Evolutionary conservation across 2,329 filamentous ascomycete genomes (phyloP).

Genomic region (Ambrosiella cleistominuta): DNA sequence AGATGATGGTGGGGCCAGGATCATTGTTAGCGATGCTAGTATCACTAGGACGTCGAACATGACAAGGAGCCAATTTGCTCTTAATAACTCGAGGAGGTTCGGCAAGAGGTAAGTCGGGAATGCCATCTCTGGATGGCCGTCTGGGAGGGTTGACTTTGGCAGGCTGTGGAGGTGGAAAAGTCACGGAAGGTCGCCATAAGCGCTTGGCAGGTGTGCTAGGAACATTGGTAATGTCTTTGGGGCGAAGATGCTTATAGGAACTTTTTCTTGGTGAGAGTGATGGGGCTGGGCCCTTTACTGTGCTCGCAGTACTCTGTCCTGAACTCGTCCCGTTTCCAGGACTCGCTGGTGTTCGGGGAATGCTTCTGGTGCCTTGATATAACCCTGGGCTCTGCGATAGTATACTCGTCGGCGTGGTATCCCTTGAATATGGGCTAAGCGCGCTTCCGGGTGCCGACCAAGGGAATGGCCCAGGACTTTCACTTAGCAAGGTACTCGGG

Average conservation of each 20-base stretch:
- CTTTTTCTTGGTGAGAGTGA: background rate
- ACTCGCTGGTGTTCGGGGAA: background rate
- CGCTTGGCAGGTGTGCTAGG: slow-evolving; percentile 20
- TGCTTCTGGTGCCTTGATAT: slow-evolving; percentile 20
- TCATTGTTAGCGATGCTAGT: slow-evolving; percentile 13
- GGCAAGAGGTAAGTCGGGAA: slow-evolving; percentile 39
- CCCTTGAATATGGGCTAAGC: slow-evolving; percentile 44
- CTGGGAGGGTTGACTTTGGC: slow-evolving; percentile 26
- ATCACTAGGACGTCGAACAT: slow-evolving; percentile 30
- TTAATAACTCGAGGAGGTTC: slow-evolving; percentile 38
- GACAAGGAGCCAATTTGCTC: slow-evolving; percentile 38
- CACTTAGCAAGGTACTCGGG: slow-evolving; percentile 59
- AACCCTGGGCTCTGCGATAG: slow-evolving; percentile 56
- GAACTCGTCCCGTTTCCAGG: background rate
- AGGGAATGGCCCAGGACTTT: slow-evolving; percentile 40
- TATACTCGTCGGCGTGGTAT: slow-evolving; percentile 62
- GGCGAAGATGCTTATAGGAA: slow-evolving; percentile 23
- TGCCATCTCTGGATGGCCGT: slow-evolving; percentile 52
- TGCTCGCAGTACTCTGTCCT: background rate
- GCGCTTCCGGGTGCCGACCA: slow-evolving; percentile 7
- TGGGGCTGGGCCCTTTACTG: slow-evolving; percentile 21
- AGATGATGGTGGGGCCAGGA: slow-evolving; percentile 16
- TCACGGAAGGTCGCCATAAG: background rate
- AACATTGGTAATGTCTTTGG: slow-evolving; percentile 45
- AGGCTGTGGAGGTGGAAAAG: background rate